These are phyloP conservation scores for Salix arbutifolia DNA, from an alignment of 345 rosid genomes.

Conservation along the genomic window DNA sequence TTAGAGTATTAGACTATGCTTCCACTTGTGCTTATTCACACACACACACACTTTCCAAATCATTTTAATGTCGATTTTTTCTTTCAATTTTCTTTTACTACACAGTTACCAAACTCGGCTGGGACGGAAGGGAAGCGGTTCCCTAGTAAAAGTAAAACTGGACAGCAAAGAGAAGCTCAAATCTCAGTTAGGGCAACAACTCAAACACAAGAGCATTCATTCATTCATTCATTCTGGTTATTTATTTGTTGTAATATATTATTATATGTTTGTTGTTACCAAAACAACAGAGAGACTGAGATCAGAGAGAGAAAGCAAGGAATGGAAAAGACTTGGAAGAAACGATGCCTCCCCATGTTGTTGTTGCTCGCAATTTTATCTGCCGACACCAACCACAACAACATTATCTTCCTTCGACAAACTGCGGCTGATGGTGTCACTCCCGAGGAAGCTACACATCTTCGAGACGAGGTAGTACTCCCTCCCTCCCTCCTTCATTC, in stretches of 20 bases:
- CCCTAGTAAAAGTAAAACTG: background rate
- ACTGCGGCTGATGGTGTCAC: slow-evolving; percentile 64
- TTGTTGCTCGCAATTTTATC: background rate
- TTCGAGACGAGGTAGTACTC: slow-evolving; percentile 73
- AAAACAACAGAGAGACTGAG: background rate
- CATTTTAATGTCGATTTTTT: too few relatives aligned
- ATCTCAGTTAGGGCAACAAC: too few relatives aligned
- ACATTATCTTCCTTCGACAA: slow-evolving; percentile 18
- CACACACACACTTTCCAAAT: too few relatives aligned
- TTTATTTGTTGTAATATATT: too few relatives aligned
- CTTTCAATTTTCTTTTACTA: too few relatives aligned
- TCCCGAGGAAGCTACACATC: slow-evolving; percentile 65
- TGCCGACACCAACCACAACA: background rate
- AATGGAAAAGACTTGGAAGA: slow-evolving; percentile 16
- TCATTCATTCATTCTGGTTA: too few relatives aligned
- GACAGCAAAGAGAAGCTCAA: too few relatives aligned
- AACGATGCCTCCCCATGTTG: background rate
- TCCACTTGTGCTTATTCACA: too few relatives aligned
- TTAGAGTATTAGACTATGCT: too few relatives aligned
- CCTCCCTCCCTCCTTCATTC: background rate
- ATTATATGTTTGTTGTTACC: too few relatives aligned
- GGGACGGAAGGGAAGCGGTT: background rate
- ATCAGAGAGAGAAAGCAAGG: background rate
- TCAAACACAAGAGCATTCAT: too few relatives aligned
- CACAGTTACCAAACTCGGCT: too few relatives aligned